Conservation (phyloP, 768 basidiomycete genomes). For the Lentinula lateritia region DNA sequence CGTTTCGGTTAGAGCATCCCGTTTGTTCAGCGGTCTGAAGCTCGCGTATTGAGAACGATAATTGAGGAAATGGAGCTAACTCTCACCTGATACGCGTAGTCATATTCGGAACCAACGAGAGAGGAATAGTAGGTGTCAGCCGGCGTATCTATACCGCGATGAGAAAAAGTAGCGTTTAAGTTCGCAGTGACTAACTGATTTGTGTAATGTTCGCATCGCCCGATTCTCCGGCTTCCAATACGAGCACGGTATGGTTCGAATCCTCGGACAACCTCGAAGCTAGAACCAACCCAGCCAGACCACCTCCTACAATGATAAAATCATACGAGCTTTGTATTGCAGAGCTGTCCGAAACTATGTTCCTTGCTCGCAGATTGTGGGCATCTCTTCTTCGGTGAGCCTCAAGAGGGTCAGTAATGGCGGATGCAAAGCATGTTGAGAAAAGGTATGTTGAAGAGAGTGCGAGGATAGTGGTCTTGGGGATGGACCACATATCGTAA, state of each 20-base stretch:
- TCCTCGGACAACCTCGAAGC: conserved; percentile 1
- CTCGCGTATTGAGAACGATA: too few relatives aligned
- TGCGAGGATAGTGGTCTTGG: conserved; percentile 3
- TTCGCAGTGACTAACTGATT: background rate
- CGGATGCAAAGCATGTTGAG: background rate
- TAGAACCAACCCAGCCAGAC: background rate
- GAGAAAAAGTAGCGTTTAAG: background rate
- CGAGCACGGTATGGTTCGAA: background rate
- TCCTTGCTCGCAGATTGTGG: background rate
- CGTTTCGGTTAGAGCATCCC: conserved; percentile 31
- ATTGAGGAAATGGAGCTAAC: background rate
- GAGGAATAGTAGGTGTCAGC: conserved; percentile 47
- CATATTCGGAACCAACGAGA: conserved; percentile 40
- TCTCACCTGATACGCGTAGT: conserved; percentile 42
- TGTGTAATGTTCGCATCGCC: conserved; percentile 3
- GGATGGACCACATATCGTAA: conserved; percentile 6
- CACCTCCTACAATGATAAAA: conserved; percentile 5
- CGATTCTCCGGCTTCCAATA: background rate
- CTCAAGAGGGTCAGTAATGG: background rate
- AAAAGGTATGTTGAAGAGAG: background rate
- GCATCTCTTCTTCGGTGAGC: background rate
- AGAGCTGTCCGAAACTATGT: conserved; percentile 2
- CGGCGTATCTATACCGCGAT: conserved; percentile 36
- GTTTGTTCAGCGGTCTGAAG: conserved; percentile 37
- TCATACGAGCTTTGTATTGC: conserved; percentile 1